Percentiles rank a stretch among this genome's conserved stretches.
These are phyloP conservation scores for Cucurbita ficifolia DNA, from an alignment of 306 rosid genomes.

Conservation along the genomic window DNA sequence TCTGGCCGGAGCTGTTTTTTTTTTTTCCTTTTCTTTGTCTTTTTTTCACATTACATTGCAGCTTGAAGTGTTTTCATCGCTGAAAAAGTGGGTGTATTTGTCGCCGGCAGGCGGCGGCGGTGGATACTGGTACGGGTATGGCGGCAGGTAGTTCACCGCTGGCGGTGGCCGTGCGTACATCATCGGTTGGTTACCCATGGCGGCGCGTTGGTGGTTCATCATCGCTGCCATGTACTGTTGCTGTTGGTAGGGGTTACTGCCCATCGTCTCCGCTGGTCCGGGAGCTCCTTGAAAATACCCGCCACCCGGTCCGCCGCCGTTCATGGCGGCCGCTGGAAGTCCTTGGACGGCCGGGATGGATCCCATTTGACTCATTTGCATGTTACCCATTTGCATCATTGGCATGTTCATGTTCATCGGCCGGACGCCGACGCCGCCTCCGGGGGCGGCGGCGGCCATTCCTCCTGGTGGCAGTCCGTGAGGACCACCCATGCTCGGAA, in stretches of 20 bases:
- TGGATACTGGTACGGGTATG: slow-evolving; percentile 6
- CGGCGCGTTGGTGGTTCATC: slow-evolving; percentile 52
- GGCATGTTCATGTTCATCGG: slow-evolving; percentile 25
- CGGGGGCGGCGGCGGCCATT: not conserved
- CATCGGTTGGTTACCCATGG: slow-evolving; percentile 65
- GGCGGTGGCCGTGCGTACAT: slow-evolving; percentile 42
- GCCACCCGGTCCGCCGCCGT: slow-evolving; percentile 9
- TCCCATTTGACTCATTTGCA: slow-evolving; percentile 41
- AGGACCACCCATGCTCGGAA: slow-evolving; percentile 29
- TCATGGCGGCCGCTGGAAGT: slow-evolving; percentile 37
- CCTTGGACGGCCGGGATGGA: slow-evolving; percentile 57
- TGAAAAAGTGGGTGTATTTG: slow-evolving; percentile 37
- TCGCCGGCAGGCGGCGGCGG: slow-evolving; percentile 15
- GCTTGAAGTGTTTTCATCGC: slow-evolving; percentile 65
- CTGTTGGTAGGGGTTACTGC: slow-evolving; percentile 42
- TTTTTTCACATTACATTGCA: slow-evolving; percentile 58
- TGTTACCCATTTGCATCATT: slow-evolving; percentile 28
- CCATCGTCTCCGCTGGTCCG: slow-evolving; percentile 36
- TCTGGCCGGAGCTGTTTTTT: not conserved
- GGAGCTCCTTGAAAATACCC: slow-evolving; percentile 35
- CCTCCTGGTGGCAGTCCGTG: slow-evolving; percentile 22
- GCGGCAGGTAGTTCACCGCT: slow-evolving; percentile 29
- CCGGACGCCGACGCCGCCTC: not conserved
- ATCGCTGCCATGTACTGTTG: slow-evolving; percentile 49
- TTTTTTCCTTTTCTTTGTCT: no score